Base-by-base conservation (phyloP, 2,329 filamentous ascomycete genomes). In the Diplodia intermedia region DNA sequence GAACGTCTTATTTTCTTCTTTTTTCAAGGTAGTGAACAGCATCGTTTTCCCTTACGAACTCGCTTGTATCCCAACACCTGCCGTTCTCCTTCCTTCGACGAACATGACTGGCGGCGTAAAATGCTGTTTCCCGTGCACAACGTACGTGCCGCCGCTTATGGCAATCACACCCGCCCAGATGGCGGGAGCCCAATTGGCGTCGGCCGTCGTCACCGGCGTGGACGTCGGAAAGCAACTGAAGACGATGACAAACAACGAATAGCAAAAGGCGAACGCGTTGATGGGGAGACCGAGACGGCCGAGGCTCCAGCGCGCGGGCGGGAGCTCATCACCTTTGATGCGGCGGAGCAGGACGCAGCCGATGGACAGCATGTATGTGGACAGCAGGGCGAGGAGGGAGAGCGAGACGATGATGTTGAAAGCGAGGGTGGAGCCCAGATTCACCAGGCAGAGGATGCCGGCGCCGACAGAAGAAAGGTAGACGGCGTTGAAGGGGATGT, bases 391-490 rank as follows among this genome's bases (percentile, higher is more conserved):
- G 36, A 66, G 62, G 38, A 67, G 62, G 2, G 60, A 62, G 61
- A 70, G 66, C 6, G 69, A 70, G 15, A 69, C 56, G 60, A 70
- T 60, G 66, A 80, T 80, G 69, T 80, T 78, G 60, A 83, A 77
- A 9, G 81, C 82, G 4, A 78, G 75, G n/a, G 74, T 70, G 1
- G 79, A 81, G 55, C 81, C 82, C 67, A 84, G 79, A 69, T 83
- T 83, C 75, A 84, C 82, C 36, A 83, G 72, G 2, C 79, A 79
- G 38, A 84, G 76, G 12, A 82, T 72, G 18, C 72, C 71, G 7
- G 72, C 75, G 4, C 69, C 71, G 63, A 76, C 70, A 70, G 71
- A 72, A 1, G 54, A 66, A 23, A 70, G 53, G 57, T 69, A 70
- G 38, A 72, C 65, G 1, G 70, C 29, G 61, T 71, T 69, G 57